Percentiles rank a stretch among this genome's conserved stretches.
phyloP scores from a whole-genome alignment of 345 rosid genomes.

The Hirschfeldia incana region DNA sequence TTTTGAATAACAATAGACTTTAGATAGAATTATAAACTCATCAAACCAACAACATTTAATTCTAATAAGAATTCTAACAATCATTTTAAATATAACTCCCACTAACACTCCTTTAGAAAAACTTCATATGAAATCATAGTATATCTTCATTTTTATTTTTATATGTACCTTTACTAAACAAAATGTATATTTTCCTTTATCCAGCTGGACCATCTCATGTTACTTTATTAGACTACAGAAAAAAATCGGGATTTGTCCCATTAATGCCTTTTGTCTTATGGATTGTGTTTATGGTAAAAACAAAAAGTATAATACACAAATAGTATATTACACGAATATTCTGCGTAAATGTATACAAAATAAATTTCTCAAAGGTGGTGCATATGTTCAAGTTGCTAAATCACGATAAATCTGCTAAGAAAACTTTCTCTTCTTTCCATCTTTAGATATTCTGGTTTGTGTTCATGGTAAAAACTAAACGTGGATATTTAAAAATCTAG shows the following conservation, averaged over 20 bases:
- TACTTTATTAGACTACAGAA: slow-evolving; percentile 3
- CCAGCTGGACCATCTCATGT: too few relatives aligned
- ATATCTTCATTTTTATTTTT: too few relatives aligned
- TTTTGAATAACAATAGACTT: too few relatives aligned
- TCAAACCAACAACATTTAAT: too few relatives aligned
- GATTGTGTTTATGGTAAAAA: slow-evolving; percentile 22
- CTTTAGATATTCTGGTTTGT: slow-evolving; percentile 15
- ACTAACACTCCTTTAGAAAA: too few relatives aligned
- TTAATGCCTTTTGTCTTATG: slow-evolving; percentile 13
- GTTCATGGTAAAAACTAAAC: slow-evolving; percentile 8
- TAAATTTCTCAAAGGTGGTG: background rate
- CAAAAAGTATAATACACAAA: background rate
- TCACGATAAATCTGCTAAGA: slow-evolving; percentile 34
- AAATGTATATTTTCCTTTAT: too few relatives aligned
- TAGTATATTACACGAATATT: background rate
- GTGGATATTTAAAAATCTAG: background rate
- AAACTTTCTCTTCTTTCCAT: slow-evolving; percentile 27
- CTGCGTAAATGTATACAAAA: background rate
- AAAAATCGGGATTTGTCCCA: slow-evolving; percentile 23
- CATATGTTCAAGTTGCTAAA: slow-evolving; percentile 23
- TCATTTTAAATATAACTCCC: too few relatives aligned
- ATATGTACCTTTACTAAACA: too few relatives aligned
- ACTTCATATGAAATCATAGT: too few relatives aligned
- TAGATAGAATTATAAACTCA: too few relatives aligned
- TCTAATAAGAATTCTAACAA: too few relatives aligned